Conservation (phyloP, 306 rosid genomes). For the Rosa rugosa region DNA sequence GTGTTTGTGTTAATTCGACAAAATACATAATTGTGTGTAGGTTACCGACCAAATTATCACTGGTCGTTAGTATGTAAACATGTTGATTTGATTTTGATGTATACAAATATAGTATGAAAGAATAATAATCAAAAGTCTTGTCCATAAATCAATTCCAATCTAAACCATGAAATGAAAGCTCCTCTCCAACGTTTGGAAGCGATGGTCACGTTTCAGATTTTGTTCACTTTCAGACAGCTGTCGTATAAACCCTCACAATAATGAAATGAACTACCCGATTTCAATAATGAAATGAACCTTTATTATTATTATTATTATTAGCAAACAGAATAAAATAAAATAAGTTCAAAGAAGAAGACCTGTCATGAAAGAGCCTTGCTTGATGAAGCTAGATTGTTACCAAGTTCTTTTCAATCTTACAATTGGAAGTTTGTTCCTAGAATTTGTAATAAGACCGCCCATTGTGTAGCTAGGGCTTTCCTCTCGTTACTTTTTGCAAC, state of each 20-base stretch:
- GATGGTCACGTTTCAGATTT: conserved; percentile 18
- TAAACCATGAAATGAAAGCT: conserved; percentile 13
- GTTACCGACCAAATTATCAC: conserved; percentile 19
- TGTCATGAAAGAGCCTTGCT: background rate
- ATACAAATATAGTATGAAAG: conserved; percentile 6
- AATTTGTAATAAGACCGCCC: no score
- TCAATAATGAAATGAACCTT: background rate
- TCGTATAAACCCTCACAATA: background rate
- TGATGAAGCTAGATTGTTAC: background rate
- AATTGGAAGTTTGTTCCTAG: no score
- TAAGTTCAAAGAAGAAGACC: no score
- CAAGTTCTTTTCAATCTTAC: no score
- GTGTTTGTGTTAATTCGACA: background rate
- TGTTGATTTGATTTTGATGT: conserved; percentile 2
- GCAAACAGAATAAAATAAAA: no score
- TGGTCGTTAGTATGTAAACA: conserved; percentile 12
- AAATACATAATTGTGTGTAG: conserved; percentile 12
- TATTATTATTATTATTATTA: no score
- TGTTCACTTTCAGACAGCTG: conserved; percentile 34
- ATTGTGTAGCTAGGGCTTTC: no score
- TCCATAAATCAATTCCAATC: conserved; percentile 13
- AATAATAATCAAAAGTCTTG: conserved; percentile 10
- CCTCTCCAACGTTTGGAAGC: background rate
- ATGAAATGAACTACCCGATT: background rate
- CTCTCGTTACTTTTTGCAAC: no score